Conservation (phyloP, 192 early-diverging fungal species). For the Podila epigama region DNA sequence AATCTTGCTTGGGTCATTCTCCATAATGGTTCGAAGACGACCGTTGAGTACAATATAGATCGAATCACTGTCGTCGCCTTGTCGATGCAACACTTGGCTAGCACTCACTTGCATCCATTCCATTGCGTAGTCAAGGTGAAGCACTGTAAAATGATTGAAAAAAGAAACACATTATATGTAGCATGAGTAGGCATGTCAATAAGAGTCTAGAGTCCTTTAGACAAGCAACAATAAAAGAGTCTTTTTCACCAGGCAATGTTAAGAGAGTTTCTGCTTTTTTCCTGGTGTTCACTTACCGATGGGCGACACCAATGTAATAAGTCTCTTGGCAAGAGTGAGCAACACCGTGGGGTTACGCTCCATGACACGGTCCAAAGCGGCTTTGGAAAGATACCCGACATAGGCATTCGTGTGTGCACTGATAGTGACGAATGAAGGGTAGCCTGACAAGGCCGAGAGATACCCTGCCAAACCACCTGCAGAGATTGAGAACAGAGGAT, state of each 20-base stretch:
- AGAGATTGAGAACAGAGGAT: slow-evolving; percentile 74
- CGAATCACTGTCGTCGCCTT: slow-evolving; percentile 85
- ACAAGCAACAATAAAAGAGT: not conserved
- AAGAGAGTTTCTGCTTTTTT: too few relatives aligned
- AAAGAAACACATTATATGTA: not conserved
- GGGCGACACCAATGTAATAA: slow-evolving; percentile 83
- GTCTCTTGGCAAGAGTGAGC: slow-evolving; percentile 86
- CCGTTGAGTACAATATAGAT: slow-evolving; percentile 95
- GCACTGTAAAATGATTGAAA: slow-evolving; percentile 44
- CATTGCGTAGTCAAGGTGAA: slow-evolving; percentile 83
- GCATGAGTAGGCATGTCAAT: too few relatives aligned
- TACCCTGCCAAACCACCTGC: slow-evolving; percentile 94
- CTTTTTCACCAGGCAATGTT: too few relatives aligned
- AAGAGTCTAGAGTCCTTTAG: too few relatives aligned
- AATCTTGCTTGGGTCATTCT: slow-evolving; percentile 68
- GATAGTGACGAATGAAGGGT: slow-evolving; percentile 88
- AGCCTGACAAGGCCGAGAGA: slow-evolving; percentile 89
- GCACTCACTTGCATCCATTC: slow-evolving; percentile 97
- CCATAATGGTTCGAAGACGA: slow-evolving; percentile 86
- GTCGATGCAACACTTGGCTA: slow-evolving; percentile 90
- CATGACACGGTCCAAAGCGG: slow-evolving; percentile 81
- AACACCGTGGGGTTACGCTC: slow-evolving; percentile 87
- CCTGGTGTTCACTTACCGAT: slow-evolving; percentile 65
- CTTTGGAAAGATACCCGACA: slow-evolving; percentile 89
- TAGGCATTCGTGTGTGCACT: slow-evolving; percentile 78